Evolutionary conservation across 73 alveolate species (phyloP), one percentile per base, ranked within the genome.

Genomic region (Paramecium primaurelia): DNA sequence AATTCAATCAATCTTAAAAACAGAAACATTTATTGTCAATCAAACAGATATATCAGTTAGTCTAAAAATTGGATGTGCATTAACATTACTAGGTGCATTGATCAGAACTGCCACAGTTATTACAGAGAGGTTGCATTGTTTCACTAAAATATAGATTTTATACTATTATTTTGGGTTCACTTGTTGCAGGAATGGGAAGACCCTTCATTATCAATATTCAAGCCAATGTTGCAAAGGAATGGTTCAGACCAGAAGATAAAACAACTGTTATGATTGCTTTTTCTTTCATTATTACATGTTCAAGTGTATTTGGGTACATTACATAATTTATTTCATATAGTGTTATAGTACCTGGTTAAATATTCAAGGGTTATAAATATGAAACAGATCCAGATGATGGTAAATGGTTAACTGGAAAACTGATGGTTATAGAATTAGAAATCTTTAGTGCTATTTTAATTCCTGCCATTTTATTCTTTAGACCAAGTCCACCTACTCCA

Each of bases 191-290:
- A 80, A 49, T 49, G 44, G 91, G 91, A 22, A 34, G 91, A 25
- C 91, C 91, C 6, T 80, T 80, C 30, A 80, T 49, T 44, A 80
- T 80, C 22, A 80, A 80, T 47, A 80, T 80, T 45, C 30, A 80
- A 80, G 91, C 91, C 28, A 80, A 80, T 80, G 91, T 80, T 20
- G 91, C 91, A 25, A 80, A 80, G 20, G 91, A 80, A 42, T 80
- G 91, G 91, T 80, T 80, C 34, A 80, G 30, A 80, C 91, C 91
- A 14, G 77, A 80, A 32, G 91, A 80, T 49, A 80, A 80, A 20
- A 80, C 91, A 4, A 45, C 91, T 11, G 91, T 80, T 9, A 80
- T 80, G 91, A 80, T 80, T 16, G 91, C 75, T n/a, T 80, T 80
- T 22, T 32, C 64, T 6, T 80, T 80, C 45, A 47, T 80, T 8